Evolutionary conservation across 1,284 basidiomycete species (phyloP).

Genomic region (Afroboletus lepidellus): DNA sequence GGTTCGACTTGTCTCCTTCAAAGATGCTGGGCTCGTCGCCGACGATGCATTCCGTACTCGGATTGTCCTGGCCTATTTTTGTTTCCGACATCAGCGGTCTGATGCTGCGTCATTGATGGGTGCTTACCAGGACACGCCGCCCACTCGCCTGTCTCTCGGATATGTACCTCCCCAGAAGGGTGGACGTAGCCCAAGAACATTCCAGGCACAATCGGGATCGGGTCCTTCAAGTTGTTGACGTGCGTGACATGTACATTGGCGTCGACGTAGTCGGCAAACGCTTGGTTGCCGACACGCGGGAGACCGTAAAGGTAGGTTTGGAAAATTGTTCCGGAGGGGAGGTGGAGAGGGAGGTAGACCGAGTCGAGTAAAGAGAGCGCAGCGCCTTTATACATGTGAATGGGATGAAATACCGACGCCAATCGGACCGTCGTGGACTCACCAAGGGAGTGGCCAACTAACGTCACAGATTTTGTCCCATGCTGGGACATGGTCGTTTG

Average conservation of each 20-base stretch:
- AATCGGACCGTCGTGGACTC: conserved; percentile 9
- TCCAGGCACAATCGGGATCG: conserved; percentile 49
- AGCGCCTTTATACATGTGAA: conserved; percentile 32
- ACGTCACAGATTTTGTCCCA: conserved; percentile 42
- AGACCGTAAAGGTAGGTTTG: conserved; percentile 47
- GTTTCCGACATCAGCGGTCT: neutral
- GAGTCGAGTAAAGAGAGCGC: conserved; percentile 52
- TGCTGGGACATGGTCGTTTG: conserved; percentile 41
- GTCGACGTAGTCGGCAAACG: conserved; percentile 59
- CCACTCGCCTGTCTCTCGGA: conserved; percentile 46
- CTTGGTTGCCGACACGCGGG: conserved; percentile 65
- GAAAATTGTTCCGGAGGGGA: conserved; percentile 35
- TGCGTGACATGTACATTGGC: conserved; percentile 41
- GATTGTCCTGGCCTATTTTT: conserved; percentile 53
- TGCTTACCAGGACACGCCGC: conserved; percentile 41
- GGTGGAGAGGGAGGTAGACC: conserved; percentile 37
- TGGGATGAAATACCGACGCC: neutral
- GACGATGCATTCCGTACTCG: conserved; percentile 47
- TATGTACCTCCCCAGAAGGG: conserved; percentile 57
- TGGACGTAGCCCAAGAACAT: conserved; percentile 53
- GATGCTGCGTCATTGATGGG: neutral
- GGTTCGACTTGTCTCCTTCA: conserved; percentile 42
- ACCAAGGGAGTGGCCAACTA: conserved; percentile 59
- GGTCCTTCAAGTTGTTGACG: conserved; percentile 51
- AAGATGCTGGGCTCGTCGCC: conserved; percentile 57